Evolutionary conservation across 345 rosid species (phyloP).

Genomic region (Hypericum perforatum): DNA sequence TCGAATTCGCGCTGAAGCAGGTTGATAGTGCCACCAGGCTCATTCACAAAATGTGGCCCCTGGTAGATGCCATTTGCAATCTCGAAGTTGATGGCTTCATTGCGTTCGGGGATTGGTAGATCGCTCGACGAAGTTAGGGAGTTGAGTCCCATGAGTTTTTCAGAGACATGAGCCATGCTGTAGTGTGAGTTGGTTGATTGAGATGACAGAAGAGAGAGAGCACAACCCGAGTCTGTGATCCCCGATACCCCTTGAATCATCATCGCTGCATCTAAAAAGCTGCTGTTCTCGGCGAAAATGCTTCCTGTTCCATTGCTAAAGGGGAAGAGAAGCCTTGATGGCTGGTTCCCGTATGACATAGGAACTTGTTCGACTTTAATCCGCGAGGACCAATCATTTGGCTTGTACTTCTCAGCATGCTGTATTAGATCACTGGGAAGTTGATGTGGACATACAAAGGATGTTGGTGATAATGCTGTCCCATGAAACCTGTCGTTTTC

Average conservation of each 20-base stretch:
- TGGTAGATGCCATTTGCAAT: conserved; percentile 20
- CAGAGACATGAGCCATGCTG: conserved; percentile 12
- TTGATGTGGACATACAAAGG: conserved; percentile 49
- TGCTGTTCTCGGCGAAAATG: conserved; percentile 19
- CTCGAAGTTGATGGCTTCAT: conserved; percentile 22
- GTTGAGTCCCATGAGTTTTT: conserved; percentile 19
- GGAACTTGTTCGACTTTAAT: conserved; percentile 48
- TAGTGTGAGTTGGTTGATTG: conserved; percentile 23
- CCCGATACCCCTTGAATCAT: conserved; percentile 27
- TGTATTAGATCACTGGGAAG: conserved; percentile 28
- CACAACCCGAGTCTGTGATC: conserved; percentile 32
- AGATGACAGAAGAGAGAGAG: conserved; percentile 72
- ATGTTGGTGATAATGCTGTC: conserved; percentile 23
- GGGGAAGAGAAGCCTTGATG: conserved; percentile 25
- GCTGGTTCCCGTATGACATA: conserved; percentile 17
- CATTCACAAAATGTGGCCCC: conserved; percentile 20
- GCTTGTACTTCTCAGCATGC: conserved; percentile 31
- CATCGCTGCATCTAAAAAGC: conserved; percentile 21
- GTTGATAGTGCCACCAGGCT: conserved; percentile 45
- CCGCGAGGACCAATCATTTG: conserved; percentile 31
- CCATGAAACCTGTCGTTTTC: conserved; percentile 30
- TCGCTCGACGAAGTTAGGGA: conserved; percentile 18
- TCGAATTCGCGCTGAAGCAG: conserved; percentile 56
- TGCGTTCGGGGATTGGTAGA: conserved; percentile 23
- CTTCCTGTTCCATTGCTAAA: conserved; percentile 16